Base-by-base conservation (phyloP, 2,329 filamentous ascomycete species). In the Stagonosporopsis tanaceti region DNA sequence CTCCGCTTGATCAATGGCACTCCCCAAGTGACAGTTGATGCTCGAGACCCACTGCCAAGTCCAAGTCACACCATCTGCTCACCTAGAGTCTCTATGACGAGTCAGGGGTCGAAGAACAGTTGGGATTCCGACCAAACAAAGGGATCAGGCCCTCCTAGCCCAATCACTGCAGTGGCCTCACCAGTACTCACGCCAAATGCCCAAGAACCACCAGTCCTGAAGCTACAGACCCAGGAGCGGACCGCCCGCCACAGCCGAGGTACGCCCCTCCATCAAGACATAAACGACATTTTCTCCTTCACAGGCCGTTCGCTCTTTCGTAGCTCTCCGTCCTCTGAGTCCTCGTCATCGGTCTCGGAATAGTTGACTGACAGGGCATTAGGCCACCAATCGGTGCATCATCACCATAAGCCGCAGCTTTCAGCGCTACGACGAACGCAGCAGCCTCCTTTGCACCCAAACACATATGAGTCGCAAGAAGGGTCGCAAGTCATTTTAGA, bases 321-420 rank as follows among this genome's bases (percentile, higher is more conserved):
- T 48, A 25, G 8, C 27, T 52, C n/a, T 53, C 45, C 38, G 37
- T 50, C 30, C 46, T 55, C 41, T 35, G 53, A 20, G 3, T 51
- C 28, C 47, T 48, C 37, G 27, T 53, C 28, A 30, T 56, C 50
- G 34, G 51, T 20, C 17, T 48, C 35, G 50, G 25, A 37, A 11
- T 25, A 42, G 17, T 40, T 30, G 25, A 54, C 62, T 60, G 53
- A 62, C 51, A 39, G n/a, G 17, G 39, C 41, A 42, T 44, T 58
- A 67, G 63, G 62, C 48, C 62, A 65, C 34, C 50, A 57, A 15
- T 59, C 53, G 8, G 30, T 50, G 12, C 58, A 57, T 47, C 28
- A 50, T 47, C 15, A 46, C 46, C 30, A 38, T 1, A 30, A 41
- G 32, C 37, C 47, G n/a, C 48, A 24, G 15, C 37, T 37, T 4